Base-by-base conservation (phyloP, 345 rosid genomes). In the Hypericum perforatum region DNA sequence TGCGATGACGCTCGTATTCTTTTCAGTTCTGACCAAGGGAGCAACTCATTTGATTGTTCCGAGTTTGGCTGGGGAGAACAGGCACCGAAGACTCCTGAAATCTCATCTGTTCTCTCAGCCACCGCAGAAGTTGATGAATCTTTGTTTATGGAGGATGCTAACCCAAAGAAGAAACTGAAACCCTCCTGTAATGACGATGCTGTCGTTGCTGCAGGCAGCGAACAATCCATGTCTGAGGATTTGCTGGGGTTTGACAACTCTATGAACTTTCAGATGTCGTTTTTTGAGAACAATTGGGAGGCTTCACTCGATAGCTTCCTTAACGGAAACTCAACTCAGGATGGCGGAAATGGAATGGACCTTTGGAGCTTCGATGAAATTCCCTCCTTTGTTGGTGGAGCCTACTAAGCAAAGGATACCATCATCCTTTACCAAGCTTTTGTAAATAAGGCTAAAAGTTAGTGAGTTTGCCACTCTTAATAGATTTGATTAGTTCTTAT, bases 11-110 rank as follows among this genome's bases (percentile, higher is more conserved):
- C 71, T 0, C 63, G 77, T 11, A 11, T 73, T 74, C 73, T 59
- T 49, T 82, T 88, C 70, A 80, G 59, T 60, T 92, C 98, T 7
- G 97, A 88, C 62, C 89, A 88, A 60, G 98, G 86, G 40, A 92
- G 97, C 67, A 78, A 85, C 63, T 78, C 96, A 3, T 77, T 85
- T 37, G 90, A 75, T 15, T 78, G 90, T 75, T 78, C 94, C 3
- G 95, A 92, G 70, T 79, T 81, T 41, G 81, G 70, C 29, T 85
- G 94, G 94, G 76, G 78, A 40, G 96, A 81, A 37, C 87, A 80
- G 57, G 81, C 66, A 39, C 47, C 80, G 14, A 79, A 67, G 63
- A 92, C 98, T 56, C 94, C 95, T 6, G 98, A 92, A 56, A 81
- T 88, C 52, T 74, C 88, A 15, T 87, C 94, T 52, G 72, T 72